Conservation (phyloP, 495 filamentous ascomycete species). For the Massariosphaeria phaeospora region DNA sequence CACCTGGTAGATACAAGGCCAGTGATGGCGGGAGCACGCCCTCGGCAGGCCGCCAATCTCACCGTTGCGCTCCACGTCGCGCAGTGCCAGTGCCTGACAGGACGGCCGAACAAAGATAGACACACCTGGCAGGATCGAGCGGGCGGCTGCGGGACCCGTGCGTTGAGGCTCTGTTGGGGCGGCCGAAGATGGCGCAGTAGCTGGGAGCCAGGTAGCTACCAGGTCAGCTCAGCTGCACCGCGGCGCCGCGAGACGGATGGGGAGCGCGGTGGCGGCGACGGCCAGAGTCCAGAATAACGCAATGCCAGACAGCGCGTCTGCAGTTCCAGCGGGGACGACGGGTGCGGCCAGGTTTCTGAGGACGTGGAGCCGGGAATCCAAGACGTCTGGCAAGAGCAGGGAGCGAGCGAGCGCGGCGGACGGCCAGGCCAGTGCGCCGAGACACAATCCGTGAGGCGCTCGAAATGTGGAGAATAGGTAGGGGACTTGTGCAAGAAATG, state of each 20-base stretch:
- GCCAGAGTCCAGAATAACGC: neutral
- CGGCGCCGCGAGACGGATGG: neutral
- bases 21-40: slow-evolving; percentile 11
- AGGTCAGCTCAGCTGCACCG: slow-evolving; percentile 27
- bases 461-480: neutral
- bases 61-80: slow-evolving; percentile 23
- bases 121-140: slow-evolving; percentile 19
- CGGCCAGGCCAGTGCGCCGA: slow-evolving; percentile 26
- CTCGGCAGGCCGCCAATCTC: slow-evolving; percentile 19
- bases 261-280: neutral
- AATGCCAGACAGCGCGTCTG: neutral
- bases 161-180: slow-evolving; percentile 28
- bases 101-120: slow-evolving; percentile 11
- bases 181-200: slow-evolving; percentile 31
- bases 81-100: slow-evolving; percentile 25
- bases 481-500: slow-evolving; percentile 1
- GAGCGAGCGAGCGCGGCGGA: slow-evolving; percentile 15
- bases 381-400: slow-evolving; percentile 17
- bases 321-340: slow-evolving; percentile 16
- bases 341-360: slow-evolving; percentile 19
- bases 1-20: slow-evolving; percentile 24
- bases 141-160: slow-evolving; percentile 12
- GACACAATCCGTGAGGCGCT: slow-evolving; percentile 18
- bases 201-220: neutral
- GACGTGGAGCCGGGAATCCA: neutral